Percentiles rank a stretch among this genome's conserved stretches.
Conservation (phyloP, 495 filamentous ascomycete species). For the Tuber aestivum region DNA sequence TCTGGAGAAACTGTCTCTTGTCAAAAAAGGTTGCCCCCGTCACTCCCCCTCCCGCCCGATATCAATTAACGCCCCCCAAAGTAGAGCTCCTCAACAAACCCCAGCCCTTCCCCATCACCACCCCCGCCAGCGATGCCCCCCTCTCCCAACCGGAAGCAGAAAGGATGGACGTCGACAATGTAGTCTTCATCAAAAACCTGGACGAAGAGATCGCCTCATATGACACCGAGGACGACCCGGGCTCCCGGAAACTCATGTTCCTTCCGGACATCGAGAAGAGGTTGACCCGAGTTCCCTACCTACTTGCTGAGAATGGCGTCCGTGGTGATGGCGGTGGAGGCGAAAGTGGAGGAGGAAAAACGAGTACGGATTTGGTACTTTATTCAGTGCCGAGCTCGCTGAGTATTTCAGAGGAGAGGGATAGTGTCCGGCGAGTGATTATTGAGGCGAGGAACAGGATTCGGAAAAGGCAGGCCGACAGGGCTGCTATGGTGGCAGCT, state of each 20-base stretch:
- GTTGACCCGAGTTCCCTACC: conserved; percentile 61
- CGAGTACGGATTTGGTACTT: conserved; percentile 67
- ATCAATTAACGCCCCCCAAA: conserved; percentile 12
- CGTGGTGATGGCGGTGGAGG: not conserved
- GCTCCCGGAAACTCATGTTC: conserved; percentile 60
- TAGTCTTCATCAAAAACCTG: conserved; percentile 84
- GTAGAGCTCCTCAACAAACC: conserved; percentile 24
- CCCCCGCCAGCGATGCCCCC: conserved; percentile 26
- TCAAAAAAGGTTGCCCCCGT: conserved; percentile 48
- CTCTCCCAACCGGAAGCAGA: conserved; percentile 46
- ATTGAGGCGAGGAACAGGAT: conserved; percentile 69
- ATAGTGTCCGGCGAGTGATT: conserved; percentile 79
- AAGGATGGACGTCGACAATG: conserved; percentile 80
- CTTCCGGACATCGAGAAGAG: conserved; percentile 78
- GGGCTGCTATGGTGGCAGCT: not conserved
- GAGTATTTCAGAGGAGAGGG: conserved; percentile 66
- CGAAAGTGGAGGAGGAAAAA: conserved; percentile 21
- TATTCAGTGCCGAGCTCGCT: conserved; percentile 73
- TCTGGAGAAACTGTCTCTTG: conserved; percentile 72
- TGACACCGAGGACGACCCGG: conserved; percentile 47
- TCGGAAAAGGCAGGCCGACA: conserved; percentile 49
- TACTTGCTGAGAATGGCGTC: conserved; percentile 13
- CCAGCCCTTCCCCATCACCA: conserved; percentile 29
- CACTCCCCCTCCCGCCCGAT: not conserved
- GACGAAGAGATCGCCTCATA: conserved; percentile 74